A percentile compares a stretch with the other conserved stretches of the same genome.
These are phyloP conservation scores for Phytophthora pistaciae DNA, from an alignment of 352 stramenopile species.

Conservation along the genomic window DNA sequence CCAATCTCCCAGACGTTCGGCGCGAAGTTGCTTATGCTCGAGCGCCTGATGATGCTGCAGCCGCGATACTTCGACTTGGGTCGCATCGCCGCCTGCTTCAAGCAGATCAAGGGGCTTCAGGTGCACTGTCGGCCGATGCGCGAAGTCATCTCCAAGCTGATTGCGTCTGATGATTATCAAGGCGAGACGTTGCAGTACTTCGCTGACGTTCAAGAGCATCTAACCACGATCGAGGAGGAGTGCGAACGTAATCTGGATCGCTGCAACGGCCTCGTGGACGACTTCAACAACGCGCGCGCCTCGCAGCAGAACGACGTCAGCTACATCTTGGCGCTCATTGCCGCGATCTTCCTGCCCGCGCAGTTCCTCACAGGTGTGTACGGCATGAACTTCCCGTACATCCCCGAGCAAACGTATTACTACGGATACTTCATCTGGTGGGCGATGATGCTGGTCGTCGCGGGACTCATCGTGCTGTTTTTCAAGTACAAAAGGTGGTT, in stretches of 20 bases:
- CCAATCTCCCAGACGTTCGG: conserved; percentile 77
- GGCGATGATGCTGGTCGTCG: conserved; percentile 56
- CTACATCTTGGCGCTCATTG: conserved; percentile 79
- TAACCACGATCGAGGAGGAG: conserved; percentile 75
- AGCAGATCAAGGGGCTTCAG: conserved; percentile 77
- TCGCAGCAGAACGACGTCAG: conserved; percentile 77
- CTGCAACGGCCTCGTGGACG: conserved; percentile 68
- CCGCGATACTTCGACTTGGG: conserved; percentile 59
- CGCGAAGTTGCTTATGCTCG: conserved; percentile 72
- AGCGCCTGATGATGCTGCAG: conserved; percentile 58
- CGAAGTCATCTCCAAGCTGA: conserved; percentile 68
- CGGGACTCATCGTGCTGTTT: conserved; percentile 46
- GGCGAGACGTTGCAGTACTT: conserved; percentile 80
- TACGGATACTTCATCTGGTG: conserved; percentile 86
- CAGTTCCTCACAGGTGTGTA: conserved; percentile 88
- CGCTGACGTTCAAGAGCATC: conserved; percentile 82
- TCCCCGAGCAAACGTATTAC: conserved; percentile 73
- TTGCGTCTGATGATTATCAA: conserved; percentile 70
- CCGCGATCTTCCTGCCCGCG: conserved; percentile 79
- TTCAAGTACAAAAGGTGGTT: conserved; percentile 77
- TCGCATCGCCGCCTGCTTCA: conserved; percentile 54
- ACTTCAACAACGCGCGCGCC: conserved; percentile 68
- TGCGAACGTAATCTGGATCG: conserved; percentile 78
- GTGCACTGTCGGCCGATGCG: conserved; percentile 68
- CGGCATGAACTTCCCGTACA: conserved; percentile 90